Evolutionary conservation across 805 yeast genomes (phyloP), one percentile per base, ranked within the genome.

Genomic region (Sugiyamaella chiloensis): DNA sequence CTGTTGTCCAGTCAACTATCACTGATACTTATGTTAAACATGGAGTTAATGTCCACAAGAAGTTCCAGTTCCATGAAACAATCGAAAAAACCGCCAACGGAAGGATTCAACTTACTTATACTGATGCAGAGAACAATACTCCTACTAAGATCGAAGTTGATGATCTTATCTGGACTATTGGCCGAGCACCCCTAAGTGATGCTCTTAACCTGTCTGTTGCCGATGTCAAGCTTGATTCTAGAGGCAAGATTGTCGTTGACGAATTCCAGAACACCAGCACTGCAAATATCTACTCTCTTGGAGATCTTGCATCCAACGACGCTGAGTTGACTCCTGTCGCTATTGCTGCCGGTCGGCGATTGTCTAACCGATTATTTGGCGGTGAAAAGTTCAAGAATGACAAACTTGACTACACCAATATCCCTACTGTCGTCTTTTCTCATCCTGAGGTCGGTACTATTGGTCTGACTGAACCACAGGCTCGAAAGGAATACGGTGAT

Each of bases 251-350:
- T 41, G 66, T 77, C 43, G 96, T 80, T 30, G 96, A 93, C 65
- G 96, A 88, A 69, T 91, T 71, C 69, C 98, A 93, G 74, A 79
- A 81, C 62, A 85, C 97, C 6, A 73, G 79, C 43, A 78, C 85
- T 54, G 71, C 78, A 47, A 76, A 80, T 65, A 75, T 93, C 54
- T 87, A 76, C 64, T 84, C 99, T 1, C 72, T 93, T 40, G 99
- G 99, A 62, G 99, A 93, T 66, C 95, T 91, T 51, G 85, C 87
- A 37, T 97, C 96, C 53, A 49, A 47, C 37, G 81, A 85, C 24
- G 85, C 87, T 39, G 98, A 93, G 72, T 78, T 93, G 60, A 93
- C 99, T 2, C 99, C 99, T 6, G 97, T 89, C 37, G 99, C 99
- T 31, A 93, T 93, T 71, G 97, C 99, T 30, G 90, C 99, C 7